Conservation (phyloP, 2,329 filamentous ascomycete species). For the Dothiorella sarmentorum region DNA sequence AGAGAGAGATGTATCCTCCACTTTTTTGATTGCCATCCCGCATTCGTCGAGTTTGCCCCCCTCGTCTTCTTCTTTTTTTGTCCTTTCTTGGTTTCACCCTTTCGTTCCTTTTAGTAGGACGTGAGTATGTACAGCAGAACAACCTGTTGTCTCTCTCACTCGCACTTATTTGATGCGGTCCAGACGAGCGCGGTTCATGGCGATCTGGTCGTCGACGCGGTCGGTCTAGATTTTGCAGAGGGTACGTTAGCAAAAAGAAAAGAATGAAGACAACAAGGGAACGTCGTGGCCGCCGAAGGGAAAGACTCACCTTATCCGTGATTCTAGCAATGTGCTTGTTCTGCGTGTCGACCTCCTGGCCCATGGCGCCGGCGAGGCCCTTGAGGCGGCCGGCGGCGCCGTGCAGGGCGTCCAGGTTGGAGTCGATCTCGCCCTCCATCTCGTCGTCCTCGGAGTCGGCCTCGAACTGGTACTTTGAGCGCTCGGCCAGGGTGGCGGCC, state of each 20-base stretch:
- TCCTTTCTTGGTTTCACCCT: background rate
- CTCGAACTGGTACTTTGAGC: constrained; percentile 74
- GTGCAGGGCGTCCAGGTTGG: constrained; percentile 54
- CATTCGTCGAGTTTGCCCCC: no score
- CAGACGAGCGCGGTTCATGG: constrained; percentile 70
- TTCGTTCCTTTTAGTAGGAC: background rate
- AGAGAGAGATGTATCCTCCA: no score
- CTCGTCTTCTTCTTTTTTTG: background rate
- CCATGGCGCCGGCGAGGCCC: constrained; percentile 68
- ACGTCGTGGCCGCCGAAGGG: no score
- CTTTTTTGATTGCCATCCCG: no score
- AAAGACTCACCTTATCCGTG: constrained; percentile 54
- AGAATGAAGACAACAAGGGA: no score
- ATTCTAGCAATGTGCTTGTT: constrained; percentile 77
- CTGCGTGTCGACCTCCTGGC: constrained; percentile 70
- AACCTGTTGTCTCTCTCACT: background rate
- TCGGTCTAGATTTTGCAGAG: constrained; percentile 62
- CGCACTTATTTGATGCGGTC: constrained; percentile 55
- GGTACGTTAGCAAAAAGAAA: constrained; percentile 24
- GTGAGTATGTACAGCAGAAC: constrained; percentile 5
- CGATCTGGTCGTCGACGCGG: constrained; percentile 68
- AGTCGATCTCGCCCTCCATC: constrained; percentile 56
- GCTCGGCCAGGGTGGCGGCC: constrained; percentile 55
- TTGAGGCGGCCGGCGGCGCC: constrained; percentile 68
- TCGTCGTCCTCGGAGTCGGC: constrained; percentile 57